Conservation (phyloP, 1,139 yeast genomes). For the Candida buenavistaensis region DNA sequence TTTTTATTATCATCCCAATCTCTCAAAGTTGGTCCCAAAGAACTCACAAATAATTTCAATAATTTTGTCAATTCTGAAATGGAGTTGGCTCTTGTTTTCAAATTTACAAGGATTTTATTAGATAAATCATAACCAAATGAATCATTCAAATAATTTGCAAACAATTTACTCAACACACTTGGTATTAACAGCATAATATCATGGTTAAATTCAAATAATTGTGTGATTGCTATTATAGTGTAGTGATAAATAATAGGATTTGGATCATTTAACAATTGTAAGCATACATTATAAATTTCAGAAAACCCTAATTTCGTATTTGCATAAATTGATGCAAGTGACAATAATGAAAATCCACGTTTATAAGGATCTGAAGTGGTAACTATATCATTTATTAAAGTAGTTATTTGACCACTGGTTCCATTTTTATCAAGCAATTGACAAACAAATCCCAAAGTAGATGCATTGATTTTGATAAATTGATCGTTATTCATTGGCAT, state of each 20-base stretch:
- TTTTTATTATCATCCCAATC: constrained; percentile 23
- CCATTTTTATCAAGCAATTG: constrained; percentile 38
- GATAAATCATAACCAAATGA: constrained; percentile 46
- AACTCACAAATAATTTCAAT: constrained; percentile 33
- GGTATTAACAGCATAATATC: constrained; percentile 52
- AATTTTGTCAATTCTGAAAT: constrained; percentile 25
- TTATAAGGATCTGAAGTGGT: constrained; percentile 50
- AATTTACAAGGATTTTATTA: constrained; percentile 27
- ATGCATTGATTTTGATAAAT: constrained; percentile 57
- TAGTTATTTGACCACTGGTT: constrained; percentile 50
- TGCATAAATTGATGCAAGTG: constrained; percentile 62
- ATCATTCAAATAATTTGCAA: constrained; percentile 45
- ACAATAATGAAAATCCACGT: constrained; percentile 63
- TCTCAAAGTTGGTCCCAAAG: constrained; percentile 41
- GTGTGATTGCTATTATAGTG: constrained; percentile 60
- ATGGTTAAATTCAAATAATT: constrained; percentile 56
- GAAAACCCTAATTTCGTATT: constrained; percentile 30
- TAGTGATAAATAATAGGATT: constrained; percentile 82
- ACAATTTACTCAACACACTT: constrained; percentile 43
- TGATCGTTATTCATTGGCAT: constrained; percentile 38
- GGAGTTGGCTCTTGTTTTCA: constrained; percentile 29
- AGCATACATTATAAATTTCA: constrained; percentile 55
- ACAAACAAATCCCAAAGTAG: constrained; percentile 63
- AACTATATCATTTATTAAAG: constrained; percentile 61
- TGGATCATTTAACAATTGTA: constrained; percentile 71